Conservation (phyloP, 176 grass and related monocot genomes). For the Elaeis guineensis region DNA sequence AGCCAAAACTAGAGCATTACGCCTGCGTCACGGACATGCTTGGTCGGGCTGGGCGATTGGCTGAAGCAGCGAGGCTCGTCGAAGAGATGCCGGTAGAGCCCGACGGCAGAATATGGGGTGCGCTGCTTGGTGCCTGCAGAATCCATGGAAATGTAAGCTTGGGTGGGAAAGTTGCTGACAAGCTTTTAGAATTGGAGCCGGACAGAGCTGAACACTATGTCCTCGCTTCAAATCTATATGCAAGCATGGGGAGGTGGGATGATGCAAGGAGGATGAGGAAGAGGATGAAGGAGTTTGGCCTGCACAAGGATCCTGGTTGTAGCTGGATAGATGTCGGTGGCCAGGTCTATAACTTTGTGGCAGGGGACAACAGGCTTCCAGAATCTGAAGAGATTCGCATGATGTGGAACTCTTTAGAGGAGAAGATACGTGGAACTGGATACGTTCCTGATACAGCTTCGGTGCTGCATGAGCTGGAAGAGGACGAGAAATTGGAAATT, state of each 20-base stretch:
- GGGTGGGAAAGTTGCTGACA: constrained; percentile 28
- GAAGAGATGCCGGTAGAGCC: constrained; percentile 45
- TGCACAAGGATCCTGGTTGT: constrained; percentile 49
- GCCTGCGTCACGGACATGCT: constrained; percentile 44
- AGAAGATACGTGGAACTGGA: constrained; percentile 28
- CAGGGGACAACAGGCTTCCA: constrained; percentile 33
- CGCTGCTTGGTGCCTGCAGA: constrained; percentile 43
- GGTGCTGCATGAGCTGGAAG: constrained; percentile 42
- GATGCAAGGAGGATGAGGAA: constrained; percentile 42
- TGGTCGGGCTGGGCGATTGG: constrained; percentile 35
- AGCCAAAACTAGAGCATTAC: constrained; percentile 42
- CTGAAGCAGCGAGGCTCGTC: constrained; percentile 27
- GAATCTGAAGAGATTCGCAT: constrained; percentile 28
- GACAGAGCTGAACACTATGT: constrained; percentile 53
- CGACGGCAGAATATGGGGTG: constrained; percentile 39
- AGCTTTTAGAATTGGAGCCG: constrained; percentile 44
- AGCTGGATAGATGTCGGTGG: constrained; percentile 56
- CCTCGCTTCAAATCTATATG: constrained; percentile 55
- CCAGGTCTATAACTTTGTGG: constrained; percentile 44
- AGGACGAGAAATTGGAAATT: constrained; percentile 37
- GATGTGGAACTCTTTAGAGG: constrained; percentile 36
- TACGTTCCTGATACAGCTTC: constrained; percentile 34
- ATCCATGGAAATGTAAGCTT: constrained; percentile 39
- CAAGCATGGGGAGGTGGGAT: constrained; percentile 33
- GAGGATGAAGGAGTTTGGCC: constrained; percentile 32